Base-by-base conservation (phyloP, 768 basidiomycete species). In the Auricularia sp. region DNA sequence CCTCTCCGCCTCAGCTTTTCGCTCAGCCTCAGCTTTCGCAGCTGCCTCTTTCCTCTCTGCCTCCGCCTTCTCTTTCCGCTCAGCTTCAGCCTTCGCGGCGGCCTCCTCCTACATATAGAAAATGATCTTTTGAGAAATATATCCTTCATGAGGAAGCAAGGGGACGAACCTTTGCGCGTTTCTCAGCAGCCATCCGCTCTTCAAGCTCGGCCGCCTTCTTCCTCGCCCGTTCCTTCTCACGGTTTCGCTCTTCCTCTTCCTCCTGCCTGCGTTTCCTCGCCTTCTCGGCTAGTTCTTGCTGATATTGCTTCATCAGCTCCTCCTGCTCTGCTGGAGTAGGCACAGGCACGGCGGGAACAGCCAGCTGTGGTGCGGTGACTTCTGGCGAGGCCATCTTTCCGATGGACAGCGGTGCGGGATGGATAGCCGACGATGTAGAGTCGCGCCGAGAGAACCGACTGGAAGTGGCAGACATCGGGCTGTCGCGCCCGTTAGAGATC, bases 241-340 rank as follows among this genome's bases (percentile, higher is more conserved):
- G 87, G 71, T 91, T 86, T 16, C 92, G 81, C 68, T 90, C 87
- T 67, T 86, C 88, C 72, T 95, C 94, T 69, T 94, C 93, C 62
- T 88, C 82, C 70, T 90, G 87, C 59, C 91, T 79, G 63, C 93
- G 80, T 67, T 88, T 82, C 70, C 85, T 87, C 5, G 93, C 93
- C 47, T 92, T 83, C 67, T 90, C 92, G 1, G 93, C 93, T 5
- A 90, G 90, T 64, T 75, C 82, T 66, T 92, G 92, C 93, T 94
- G 94, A 18, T 73, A 70, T 33, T 67, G 64, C 62, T 69, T 70
- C 61, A 73, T 69, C 18, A 71, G 45, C 56, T 68, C 73, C 24
- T 73, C 71, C 56, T 74, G 66, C 44, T 74, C 70, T 8, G 44
- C 39, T 11, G 65, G 45, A 51, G 54, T 18, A 36, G 11, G 21